phyloP scores from a whole-genome alignment of 2,329 filamentous ascomycete species.

The Phaeoacremonium minimum region DNA sequence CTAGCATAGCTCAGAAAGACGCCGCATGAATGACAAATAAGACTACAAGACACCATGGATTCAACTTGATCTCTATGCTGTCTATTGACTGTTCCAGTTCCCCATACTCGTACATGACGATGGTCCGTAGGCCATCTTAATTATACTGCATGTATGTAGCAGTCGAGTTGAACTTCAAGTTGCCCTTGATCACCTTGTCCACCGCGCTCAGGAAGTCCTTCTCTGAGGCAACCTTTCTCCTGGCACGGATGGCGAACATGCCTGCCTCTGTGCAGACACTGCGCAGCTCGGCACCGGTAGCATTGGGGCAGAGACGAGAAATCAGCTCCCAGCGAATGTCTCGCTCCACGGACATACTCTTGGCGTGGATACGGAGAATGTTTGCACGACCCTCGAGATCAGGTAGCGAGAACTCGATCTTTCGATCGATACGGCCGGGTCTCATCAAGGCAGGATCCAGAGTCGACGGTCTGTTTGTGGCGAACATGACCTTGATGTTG shows the following conservation, averaged over 20 bases:
- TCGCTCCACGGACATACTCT: slow-evolving; percentile 98
- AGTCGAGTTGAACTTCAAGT: slow-evolving; percentile 98
- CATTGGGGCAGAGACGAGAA: slow-evolving; percentile 92
- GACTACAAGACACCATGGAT: too few relatives aligned
- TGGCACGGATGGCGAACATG: slow-evolving; percentile 93
- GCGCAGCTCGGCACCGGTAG: slow-evolving; percentile 90
- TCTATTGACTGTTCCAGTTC: slow-evolving; percentile 8
- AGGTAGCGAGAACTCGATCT: slow-evolving; percentile 97
- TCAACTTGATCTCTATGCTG: slow-evolving; percentile 8
- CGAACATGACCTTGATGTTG: slow-evolving; percentile 99
- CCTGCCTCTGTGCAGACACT: slow-evolving; percentile 97
- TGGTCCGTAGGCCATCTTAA: slow-evolving; percentile 40
- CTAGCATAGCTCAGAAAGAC: too few relatives aligned
- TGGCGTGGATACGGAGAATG: slow-evolving; percentile 96
- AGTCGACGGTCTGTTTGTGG: slow-evolving; percentile 92
- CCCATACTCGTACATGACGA: slow-evolving; percentile 16
- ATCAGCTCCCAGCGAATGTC: slow-evolving; percentile 99
- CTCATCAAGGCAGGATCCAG: slow-evolving; percentile 96
- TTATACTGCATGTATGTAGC: slow-evolving; percentile 99
- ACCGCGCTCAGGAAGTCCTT: slow-evolving; percentile 98
- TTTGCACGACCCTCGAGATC: slow-evolving; percentile 97
- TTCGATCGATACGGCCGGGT: slow-evolving; percentile 94
- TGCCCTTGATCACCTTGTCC: slow-evolving; percentile 99
- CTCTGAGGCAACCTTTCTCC: slow-evolving; percentile 96
- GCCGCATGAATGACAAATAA: too few relatives aligned